Evolutionary conservation across 768 basidiomycete species (phyloP).

Genomic region (Mycena crocata): DNA sequence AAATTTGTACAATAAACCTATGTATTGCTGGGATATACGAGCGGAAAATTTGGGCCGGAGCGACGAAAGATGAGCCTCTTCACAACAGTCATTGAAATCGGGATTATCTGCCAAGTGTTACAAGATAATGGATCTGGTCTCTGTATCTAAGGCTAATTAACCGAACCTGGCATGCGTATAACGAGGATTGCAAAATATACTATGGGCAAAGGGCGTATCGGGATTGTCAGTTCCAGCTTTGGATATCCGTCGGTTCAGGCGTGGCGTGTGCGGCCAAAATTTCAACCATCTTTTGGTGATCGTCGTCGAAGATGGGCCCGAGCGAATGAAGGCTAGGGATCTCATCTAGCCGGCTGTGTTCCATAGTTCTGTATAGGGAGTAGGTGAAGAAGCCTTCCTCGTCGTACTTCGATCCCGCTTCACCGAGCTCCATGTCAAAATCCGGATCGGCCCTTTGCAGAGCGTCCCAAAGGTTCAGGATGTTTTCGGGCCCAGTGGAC

Average conservation of each 20-base stretch:
- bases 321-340: not conserved
- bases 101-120: no score
- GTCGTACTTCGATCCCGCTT: not conserved
- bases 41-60: no score
- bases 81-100: no score
- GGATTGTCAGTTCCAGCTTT: not conserved
- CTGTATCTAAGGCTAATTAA: no score
- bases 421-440: not conserved
- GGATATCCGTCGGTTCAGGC: not conserved
- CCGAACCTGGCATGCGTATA: no score
- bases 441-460: not conserved
- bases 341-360: not conserved
- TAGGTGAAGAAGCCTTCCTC: constrained; percentile 9
- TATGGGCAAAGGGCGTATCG: no score
- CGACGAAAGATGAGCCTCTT: no score
- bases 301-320: not conserved
- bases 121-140: no score
- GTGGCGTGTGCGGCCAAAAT: not conserved
- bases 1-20: no score
- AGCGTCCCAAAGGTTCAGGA: constrained; percentile 5
- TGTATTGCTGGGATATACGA: no score
- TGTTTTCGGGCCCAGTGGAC: constrained; percentile 11
- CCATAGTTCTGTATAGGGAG: not conserved
- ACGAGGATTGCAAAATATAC: no score
- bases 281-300: not conserved